Base-by-base conservation (phyloP, 108 stramenopile species). In the Chaetoceros muelleri region DNA sequence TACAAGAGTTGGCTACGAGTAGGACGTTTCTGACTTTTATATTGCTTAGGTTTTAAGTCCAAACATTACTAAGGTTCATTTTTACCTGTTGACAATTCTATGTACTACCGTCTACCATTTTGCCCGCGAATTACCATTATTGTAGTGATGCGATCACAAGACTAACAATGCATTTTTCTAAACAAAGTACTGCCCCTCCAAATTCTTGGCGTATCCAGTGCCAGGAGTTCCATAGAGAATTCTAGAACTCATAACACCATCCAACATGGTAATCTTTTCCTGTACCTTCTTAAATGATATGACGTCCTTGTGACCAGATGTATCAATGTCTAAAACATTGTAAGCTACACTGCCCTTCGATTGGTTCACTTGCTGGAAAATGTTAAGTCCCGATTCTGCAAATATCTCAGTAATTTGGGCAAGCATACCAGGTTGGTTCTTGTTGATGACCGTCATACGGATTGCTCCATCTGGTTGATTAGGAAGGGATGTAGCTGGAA, bases 301-400 rank as follows among this genome's bases (percentile, higher is more conserved):
- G 19, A 84, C 85, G 45, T 65, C 74, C 3, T 71, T 71, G 52
- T 72, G 64, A 24, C 66, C 73, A 17, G 74, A 58, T 25, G 76
- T 76, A 62, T 84, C 85, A 46, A 95, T 79, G 64, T 95, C 94
- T 44, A 90, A 47, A 10, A 95, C 90, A 61, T 93, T 95, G 76
- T 95, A 95, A 3, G 94, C 94, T 57, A 95, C 75, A 48, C 85
- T 63, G 24, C 82, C 88, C 25, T 79, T 61, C 34, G 90, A 92
- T 19, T 84, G 82, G 61, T 95, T 95, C 60, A 95, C 82, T 71
- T 95, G 94, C 65, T 95, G 94, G 51, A 87, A 30, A 67, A 95
- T 89, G 60, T 95, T 95, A 58, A 95, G 61, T 26, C 72, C 61
- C 28, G 69, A 74, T 20, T 55, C 44, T 17, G 85, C 86, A 74